Conservation (phyloP, 1,284 basidiomycete species). For the Rhodotorula glutinis region DNA sequence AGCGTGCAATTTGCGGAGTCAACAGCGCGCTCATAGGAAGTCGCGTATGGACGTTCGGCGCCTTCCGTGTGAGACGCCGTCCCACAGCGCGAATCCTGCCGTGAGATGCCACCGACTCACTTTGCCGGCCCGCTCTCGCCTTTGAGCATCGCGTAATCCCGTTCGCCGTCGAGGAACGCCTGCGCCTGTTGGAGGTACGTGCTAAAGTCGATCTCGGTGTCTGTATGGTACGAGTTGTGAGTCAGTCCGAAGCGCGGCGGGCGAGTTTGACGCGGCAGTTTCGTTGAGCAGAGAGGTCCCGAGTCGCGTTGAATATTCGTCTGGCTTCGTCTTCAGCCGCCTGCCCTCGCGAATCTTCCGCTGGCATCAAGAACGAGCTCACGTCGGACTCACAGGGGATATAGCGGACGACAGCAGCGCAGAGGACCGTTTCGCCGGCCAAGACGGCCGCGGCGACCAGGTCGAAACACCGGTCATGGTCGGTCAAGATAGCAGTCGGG, state of each 20-base stretch:
- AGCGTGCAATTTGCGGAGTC: rapidly evolving
- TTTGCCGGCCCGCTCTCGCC: slow-evolving; percentile 93
- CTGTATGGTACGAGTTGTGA: slow-evolving; percentile 51
- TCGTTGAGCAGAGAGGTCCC: too few species aligned
- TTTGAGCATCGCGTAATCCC: slow-evolving; percentile 76
- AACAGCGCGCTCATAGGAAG: too few species aligned
- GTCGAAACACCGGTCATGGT: slow-evolving; percentile 12
- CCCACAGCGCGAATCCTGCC: too few species aligned
- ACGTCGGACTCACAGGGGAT: slow-evolving; percentile 66
- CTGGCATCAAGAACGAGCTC: too few species aligned
- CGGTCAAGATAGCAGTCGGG: slow-evolving; percentile 10
- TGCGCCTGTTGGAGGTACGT: slow-evolving; percentile 87
- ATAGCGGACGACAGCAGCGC: slow-evolving; percentile 70
- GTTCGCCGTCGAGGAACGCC: slow-evolving; percentile 74
- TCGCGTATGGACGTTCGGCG: too few species aligned
- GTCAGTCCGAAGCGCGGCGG: too few species aligned
- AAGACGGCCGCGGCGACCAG: slow-evolving; percentile 51
- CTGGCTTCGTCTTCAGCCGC: too few species aligned
- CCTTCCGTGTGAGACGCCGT: too few species aligned
- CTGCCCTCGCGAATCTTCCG: too few species aligned
- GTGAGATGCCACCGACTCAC: slow-evolving; percentile 54
- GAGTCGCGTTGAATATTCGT: too few species aligned
- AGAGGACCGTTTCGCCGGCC: slow-evolving; percentile 68
- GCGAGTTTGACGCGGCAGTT: too few species aligned
- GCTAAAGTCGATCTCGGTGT: slow-evolving; percentile 98